Conservation (phyloP, 192 early-diverging fungal genomes). For the Phlyctochytrium planicorne region DNA sequence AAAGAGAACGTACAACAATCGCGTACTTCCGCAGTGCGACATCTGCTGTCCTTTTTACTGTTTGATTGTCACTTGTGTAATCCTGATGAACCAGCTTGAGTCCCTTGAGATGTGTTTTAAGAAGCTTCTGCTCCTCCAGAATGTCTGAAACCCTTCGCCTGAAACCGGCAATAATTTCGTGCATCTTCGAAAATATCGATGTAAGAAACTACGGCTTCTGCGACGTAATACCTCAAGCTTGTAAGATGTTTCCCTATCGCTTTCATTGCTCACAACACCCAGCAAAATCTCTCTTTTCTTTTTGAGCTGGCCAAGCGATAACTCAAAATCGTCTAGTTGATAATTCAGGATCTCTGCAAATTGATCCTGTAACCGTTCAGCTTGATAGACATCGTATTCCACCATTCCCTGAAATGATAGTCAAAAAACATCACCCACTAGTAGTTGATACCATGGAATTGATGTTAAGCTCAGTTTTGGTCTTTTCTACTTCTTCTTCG, state of each 20-base stretch:
- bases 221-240: slow-evolving; percentile 30
- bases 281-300: slow-evolving; percentile 43
- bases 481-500: slow-evolving; percentile 29
- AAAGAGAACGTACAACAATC: slow-evolving; percentile 15
- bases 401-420: slow-evolving; percentile 31
- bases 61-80: slow-evolving; percentile 24
- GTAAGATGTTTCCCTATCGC: slow-evolving; percentile 37
- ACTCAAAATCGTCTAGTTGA: slow-evolving; percentile 51
- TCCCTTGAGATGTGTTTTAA: slow-evolving; percentile 33
- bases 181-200: slow-evolving; percentile 26
- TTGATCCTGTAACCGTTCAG: slow-evolving; percentile 40
- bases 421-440: background rate
- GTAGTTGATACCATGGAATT: slow-evolving; percentile 34
- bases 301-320: slow-evolving; percentile 36
- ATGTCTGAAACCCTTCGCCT: slow-evolving; percentile 33
- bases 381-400: slow-evolving; percentile 48
- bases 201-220: background rate
- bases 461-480: slow-evolving; percentile 40
- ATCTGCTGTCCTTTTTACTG: slow-evolving; percentile 34
- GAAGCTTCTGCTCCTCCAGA: slow-evolving; percentile 38
- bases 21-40: slow-evolving; percentile 34
- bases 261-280: slow-evolving; percentile 27
- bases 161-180: slow-evolving; percentile 34
- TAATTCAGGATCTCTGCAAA: slow-evolving; percentile 49
- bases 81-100: slow-evolving; percentile 21